phyloP scores from a whole-genome alignment of 192 early-diverging fungal species.

The Mortierella claussenii region DNA sequence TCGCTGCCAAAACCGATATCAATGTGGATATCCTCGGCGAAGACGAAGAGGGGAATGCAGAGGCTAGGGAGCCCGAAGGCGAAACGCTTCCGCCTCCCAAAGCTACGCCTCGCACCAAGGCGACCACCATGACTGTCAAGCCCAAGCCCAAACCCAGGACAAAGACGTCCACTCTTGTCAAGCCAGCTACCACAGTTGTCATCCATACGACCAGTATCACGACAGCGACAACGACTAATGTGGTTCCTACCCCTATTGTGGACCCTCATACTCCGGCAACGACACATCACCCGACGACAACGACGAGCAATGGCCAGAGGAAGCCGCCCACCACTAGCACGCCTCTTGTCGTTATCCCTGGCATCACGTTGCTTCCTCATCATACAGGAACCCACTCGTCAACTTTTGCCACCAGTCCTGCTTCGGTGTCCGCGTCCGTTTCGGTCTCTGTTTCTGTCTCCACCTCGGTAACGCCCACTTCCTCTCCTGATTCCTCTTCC shows the following conservation, averaged over 20 bases:
- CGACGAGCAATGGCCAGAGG: no score
- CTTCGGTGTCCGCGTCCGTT: background rate
- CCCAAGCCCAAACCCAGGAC: no score
- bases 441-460: slow-evolving; percentile 5
- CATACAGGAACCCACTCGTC: no score
- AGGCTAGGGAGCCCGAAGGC: no score
- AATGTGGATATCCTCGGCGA: no score
- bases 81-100: no score
- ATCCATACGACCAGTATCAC: background rate
- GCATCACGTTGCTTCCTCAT: no score
- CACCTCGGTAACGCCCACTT: background rate
- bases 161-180: background rate
- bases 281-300: background rate
- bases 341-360: background rate
- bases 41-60: no score
- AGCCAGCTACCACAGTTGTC: slow-evolving; percentile 4
- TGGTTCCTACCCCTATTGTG: background rate
- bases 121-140: no score
- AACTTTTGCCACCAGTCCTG: background rate
- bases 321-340: background rate
- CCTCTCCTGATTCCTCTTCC: no score
- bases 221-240: slow-evolving; percentile 12
- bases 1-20: no score
- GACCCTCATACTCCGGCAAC: background rate
- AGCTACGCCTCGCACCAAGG: no score